Evolutionary conservation across 768 basidiomycete species (phyloP).

Genomic region (Thelephora aurantiotincta): DNA sequence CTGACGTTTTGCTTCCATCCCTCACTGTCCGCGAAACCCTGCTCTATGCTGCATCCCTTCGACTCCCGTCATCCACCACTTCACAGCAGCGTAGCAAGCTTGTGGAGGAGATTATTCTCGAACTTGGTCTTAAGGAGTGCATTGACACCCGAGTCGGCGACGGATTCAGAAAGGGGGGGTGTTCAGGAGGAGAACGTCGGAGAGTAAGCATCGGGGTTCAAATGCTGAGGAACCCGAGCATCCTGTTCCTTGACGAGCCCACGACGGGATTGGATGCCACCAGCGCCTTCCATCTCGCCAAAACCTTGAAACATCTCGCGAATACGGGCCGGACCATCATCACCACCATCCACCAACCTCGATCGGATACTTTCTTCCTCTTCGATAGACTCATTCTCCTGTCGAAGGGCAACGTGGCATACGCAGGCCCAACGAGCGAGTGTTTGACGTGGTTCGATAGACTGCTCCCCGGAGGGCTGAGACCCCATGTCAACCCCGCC

Average conservation of each 20-base stretch:
- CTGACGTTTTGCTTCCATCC: neutral
- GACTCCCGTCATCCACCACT: slow-evolving; percentile 21
- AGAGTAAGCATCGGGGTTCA: slow-evolving; percentile 29
- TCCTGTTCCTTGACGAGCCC: slow-evolving; percentile 31
- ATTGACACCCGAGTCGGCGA: slow-evolving; percentile 31
- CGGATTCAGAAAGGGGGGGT: slow-evolving; percentile 23
- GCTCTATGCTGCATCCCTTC: slow-evolving; percentile 21
- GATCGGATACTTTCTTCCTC: slow-evolving; percentile 30
- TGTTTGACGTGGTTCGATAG: slow-evolving; percentile 23
- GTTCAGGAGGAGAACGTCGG: slow-evolving; percentile 29
- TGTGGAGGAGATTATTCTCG: slow-evolving; percentile 14
- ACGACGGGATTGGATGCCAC: slow-evolving; percentile 4
- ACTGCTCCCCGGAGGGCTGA: slow-evolving; percentile 14
- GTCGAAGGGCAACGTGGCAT: slow-evolving; percentile 27
- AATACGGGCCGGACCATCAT: slow-evolving; percentile 24
- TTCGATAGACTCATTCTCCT: slow-evolving; percentile 31
- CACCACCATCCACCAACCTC: slow-evolving; percentile 32
- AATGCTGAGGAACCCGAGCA: slow-evolving; percentile 27
- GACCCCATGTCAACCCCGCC: slow-evolving; percentile 27
- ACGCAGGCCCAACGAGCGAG: slow-evolving; percentile 19
- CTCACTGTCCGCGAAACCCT: slow-evolving; percentile 24
- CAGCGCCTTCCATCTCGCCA: neutral
- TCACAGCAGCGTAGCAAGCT: slow-evolving; percentile 16
- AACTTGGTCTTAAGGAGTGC: slow-evolving; percentile 28
- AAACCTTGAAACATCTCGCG: slow-evolving; percentile 9